Evolutionary conservation across 2,329 filamentous ascomycete species (phyloP).

Genomic region (Teratosphaeria destructans): DNA sequence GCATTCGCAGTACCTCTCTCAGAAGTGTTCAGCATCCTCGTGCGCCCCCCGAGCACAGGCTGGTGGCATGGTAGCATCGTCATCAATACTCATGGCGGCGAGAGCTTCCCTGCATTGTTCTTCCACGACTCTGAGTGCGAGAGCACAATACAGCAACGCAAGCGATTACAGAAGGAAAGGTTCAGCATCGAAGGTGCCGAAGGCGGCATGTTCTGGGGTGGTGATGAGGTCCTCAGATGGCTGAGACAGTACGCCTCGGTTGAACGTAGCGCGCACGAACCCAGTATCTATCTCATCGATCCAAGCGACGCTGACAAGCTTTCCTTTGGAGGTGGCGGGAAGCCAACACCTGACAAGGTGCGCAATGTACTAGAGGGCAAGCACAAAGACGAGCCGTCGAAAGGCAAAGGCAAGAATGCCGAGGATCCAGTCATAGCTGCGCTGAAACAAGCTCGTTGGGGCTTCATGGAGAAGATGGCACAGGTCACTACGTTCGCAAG

Average conservation of each 20-base stretch:
- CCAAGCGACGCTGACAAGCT: constrained; percentile 74
- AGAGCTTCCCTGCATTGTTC: constrained; percentile 90
- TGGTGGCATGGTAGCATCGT: constrained; percentile 98
- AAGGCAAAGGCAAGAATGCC: constrained; percentile 35
- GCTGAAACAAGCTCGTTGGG: constrained; percentile 92
- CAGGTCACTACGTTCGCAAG: constrained; percentile 94
- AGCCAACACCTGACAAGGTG: constrained; percentile 41
- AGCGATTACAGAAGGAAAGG: constrained; percentile 67
- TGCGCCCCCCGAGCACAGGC: constrained; percentile 82
- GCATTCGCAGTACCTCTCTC: constrained; percentile 85
- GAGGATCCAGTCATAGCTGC: constrained; percentile 85
- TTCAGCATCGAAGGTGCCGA: constrained; percentile 51
- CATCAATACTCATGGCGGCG: constrained; percentile 81
- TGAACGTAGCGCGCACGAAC: constrained; percentile 75
- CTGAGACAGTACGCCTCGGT: constrained; percentile 72
- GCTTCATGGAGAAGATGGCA: constrained; percentile 89
- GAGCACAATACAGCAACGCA: constrained; percentile 88
- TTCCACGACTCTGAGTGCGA: constrained; percentile 97
- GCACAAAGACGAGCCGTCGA: constrained; percentile 25
- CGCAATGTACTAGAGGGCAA: constrained; percentile 32
- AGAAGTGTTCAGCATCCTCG: constrained; percentile 80
- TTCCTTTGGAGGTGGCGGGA: constrained; percentile 56
- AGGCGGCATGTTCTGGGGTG: constrained; percentile 87
- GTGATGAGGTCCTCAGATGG: constrained; percentile 90
- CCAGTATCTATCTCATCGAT: constrained; percentile 83